Percentiles rank a stretch among this genome's conserved stretches.
These are phyloP conservation scores for Naematelia encephala DNA, from an alignment of 768 basidiomycete species.

Conservation along the genomic window DNA sequence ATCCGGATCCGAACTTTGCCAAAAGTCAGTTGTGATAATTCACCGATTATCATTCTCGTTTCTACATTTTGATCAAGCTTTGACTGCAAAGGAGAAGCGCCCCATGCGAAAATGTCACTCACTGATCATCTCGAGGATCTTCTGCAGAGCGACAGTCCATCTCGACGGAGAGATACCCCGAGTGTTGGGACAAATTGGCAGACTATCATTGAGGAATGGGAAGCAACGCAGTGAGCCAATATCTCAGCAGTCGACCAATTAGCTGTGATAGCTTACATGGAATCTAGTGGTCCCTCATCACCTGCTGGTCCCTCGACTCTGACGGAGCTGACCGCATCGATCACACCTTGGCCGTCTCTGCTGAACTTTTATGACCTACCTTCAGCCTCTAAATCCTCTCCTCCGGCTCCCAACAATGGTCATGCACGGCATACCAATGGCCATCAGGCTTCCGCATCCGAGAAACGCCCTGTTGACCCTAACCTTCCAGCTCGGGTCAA, in stretches of 20 bases:
- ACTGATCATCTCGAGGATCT: background rate
- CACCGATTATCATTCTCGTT: too few relatives aligned
- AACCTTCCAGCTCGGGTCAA: background rate
- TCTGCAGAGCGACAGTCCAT: background rate
- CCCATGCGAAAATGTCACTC: background rate
- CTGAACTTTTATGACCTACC: conserved; percentile 7
- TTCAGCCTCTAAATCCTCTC: background rate
- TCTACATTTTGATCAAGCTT: too few relatives aligned
- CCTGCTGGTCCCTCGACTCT: background rate
- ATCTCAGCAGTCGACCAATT: background rate
- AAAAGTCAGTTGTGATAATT: background rate
- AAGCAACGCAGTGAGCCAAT: background rate
- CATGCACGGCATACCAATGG: background rate
- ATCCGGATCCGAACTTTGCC: background rate
- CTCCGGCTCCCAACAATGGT: background rate
- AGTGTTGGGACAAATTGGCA: background rate
- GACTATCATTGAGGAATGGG: background rate
- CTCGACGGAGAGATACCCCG: background rate
- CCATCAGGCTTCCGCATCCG: background rate
- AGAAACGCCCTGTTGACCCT: background rate
- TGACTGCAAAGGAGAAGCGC: too few relatives aligned
- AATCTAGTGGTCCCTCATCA: background rate
- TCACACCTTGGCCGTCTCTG: conserved; percentile 7
- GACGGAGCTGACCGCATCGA: background rate
- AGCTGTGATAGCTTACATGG: background rate